phyloP scores from a whole-genome alignment of 2,329 filamentous ascomycete species.

The Lanzia echinophila region DNA sequence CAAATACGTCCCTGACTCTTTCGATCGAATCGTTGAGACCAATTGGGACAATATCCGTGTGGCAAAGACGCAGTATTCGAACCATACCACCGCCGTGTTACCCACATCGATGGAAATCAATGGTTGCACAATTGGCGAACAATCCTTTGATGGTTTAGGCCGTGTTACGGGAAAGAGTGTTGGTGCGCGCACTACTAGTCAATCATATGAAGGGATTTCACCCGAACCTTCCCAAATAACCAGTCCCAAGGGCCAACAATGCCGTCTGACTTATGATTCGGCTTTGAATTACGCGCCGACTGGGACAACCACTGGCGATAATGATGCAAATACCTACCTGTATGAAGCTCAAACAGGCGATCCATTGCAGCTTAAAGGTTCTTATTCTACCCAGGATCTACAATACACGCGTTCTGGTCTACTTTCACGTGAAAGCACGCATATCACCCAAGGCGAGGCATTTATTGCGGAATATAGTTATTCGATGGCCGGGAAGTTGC shows the following conservation, averaged over 20 bases:
- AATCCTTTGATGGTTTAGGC: constrained; percentile 5
- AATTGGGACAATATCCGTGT: background rate
- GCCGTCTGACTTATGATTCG: background rate
- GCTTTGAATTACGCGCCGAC: background rate
- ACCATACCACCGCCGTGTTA: constrained; percentile 1
- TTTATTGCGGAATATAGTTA: background rate
- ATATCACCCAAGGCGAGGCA: background rate
- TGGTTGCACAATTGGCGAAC: background rate
- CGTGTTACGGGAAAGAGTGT: background rate
- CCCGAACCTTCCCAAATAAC: background rate
- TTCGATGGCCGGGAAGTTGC: constrained; percentile 1
- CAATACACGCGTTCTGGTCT: constrained; percentile 1
- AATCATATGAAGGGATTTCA: constrained; percentile 1
- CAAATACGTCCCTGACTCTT: background rate
- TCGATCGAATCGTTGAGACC: constrained; percentile 6
- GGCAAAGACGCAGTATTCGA: constrained; percentile 3
- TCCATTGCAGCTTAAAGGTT: background rate
- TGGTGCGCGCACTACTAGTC: background rate
- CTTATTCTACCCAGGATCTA: background rate
- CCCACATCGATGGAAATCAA: background rate
- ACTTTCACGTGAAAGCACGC: background rate
- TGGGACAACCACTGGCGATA: background rate
- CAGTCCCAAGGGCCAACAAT: background rate
- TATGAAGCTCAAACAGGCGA: background rate
- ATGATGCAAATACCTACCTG: background rate